Percentiles rank a stretch among this genome's conserved stretches.
These are phyloP conservation scores for Lenwebbia sp. DNA, from an alignment of 345 rosid species.

Conservation along the genomic window DNA sequence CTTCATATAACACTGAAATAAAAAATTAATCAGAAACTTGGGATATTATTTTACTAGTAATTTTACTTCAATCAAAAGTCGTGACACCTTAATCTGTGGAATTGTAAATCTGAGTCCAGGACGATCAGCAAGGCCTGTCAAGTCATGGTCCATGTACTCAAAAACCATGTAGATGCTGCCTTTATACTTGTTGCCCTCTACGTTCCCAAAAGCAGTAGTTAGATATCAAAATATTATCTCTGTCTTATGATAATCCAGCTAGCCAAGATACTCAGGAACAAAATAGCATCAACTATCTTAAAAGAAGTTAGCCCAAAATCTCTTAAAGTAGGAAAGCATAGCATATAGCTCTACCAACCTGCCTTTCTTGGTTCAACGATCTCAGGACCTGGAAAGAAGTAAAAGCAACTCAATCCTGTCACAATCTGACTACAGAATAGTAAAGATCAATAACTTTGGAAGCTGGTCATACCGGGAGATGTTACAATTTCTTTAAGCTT, in stretches of 20 bases:
- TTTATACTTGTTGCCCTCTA: constrained; percentile 86
- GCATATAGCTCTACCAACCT: constrained; percentile 30
- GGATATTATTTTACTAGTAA: background rate
- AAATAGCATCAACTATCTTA: background rate
- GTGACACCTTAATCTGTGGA: constrained; percentile 81
- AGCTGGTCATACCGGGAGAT: constrained; percentile 40
- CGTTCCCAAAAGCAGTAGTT: background rate
- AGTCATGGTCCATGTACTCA: constrained; percentile 97
- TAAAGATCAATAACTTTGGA: background rate
- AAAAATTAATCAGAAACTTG: background rate
- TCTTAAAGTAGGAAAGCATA: background rate
- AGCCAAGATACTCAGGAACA: background rate
- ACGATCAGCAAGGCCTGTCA: constrained; percentile 95
- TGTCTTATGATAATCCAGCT: background rate
- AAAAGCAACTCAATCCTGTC: background rate
- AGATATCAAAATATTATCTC: background rate
- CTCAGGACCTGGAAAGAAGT: constrained; percentile 52
- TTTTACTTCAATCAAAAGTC: background rate
- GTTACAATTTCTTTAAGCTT: constrained; percentile 72
- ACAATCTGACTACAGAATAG: background rate
- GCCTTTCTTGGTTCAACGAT: constrained; percentile 75
- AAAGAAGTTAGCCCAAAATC: background rate
- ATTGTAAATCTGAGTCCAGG: constrained; percentile 88
- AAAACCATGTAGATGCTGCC: constrained; percentile 97
- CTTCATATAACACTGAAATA: constrained; percentile 80